A percentile compares a stretch with the other conserved stretches of the same genome.
Evolutionary conservation across 2,329 filamentous ascomycete genomes (phyloP).

Genomic region (Trichothecium sympodiale): DNA sequence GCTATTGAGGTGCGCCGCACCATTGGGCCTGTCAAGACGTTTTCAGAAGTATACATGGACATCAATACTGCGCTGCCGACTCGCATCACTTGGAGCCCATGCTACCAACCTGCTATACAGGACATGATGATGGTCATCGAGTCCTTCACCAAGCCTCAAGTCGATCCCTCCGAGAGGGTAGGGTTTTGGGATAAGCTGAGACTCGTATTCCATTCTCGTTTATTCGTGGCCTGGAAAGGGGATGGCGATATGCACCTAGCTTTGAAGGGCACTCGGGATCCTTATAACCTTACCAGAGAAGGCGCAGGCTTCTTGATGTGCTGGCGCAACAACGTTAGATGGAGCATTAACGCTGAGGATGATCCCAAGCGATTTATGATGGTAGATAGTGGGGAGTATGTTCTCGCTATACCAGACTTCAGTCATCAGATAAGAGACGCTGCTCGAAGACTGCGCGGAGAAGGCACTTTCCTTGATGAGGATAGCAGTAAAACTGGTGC

Average conservation of each 20-base stretch:
- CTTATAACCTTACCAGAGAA: slow-evolving; percentile 83
- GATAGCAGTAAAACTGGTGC: slow-evolving; percentile 61
- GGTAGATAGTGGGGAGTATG: slow-evolving; percentile 89
- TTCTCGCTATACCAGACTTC: slow-evolving; percentile 89
- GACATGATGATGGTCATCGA: slow-evolving; percentile 99
- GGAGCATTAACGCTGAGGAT: slow-evolving; percentile 73
- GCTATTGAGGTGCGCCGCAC: slow-evolving; percentile 81
- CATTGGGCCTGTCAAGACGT: slow-evolving; percentile 90
- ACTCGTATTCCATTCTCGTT: slow-evolving; percentile 83
- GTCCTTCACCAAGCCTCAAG: slow-evolving; percentile 89
- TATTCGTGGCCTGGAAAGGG: slow-evolving; percentile 84
- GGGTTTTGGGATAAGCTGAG: slow-evolving; percentile 99
- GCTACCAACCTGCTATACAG: slow-evolving; percentile 94
- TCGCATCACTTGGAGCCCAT: slow-evolving; percentile 91
- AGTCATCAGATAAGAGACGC: slow-evolving; percentile 73
- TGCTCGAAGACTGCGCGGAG: slow-evolving; percentile 35
- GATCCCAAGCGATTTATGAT: slow-evolving; percentile 92
- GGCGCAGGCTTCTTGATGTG: slow-evolving; percentile 97
- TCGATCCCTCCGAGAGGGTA: slow-evolving; percentile 86
- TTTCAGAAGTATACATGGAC: slow-evolving; percentile 82
- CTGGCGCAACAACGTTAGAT: slow-evolving; percentile 88
- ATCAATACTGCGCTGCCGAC: slow-evolving; percentile 91
- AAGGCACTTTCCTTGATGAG: slow-evolving; percentile 48
- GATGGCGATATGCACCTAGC: slow-evolving; percentile 92
- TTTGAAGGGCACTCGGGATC: slow-evolving; percentile 84